Percentiles rank a stretch among this genome's conserved stretches.
Evolutionary conservation across 2,329 filamentous ascomycete species (phyloP).

Genomic region (Ascochyta fabae): DNA sequence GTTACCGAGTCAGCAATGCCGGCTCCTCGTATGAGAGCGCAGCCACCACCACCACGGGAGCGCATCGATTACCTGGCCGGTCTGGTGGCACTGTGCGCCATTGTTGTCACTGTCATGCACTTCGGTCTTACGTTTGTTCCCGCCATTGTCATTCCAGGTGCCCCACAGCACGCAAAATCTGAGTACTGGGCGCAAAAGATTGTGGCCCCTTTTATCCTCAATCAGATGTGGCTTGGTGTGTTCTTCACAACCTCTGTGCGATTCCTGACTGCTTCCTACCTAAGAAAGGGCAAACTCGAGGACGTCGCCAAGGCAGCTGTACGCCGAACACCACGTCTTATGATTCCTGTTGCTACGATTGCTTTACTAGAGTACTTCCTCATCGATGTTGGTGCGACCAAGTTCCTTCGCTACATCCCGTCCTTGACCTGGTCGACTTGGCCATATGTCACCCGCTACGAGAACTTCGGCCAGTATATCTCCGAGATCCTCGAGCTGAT

Average conservation of each 20-base stretch:
- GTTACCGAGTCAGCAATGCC: conserved; percentile 40
- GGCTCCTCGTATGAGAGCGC: conserved; percentile 36
- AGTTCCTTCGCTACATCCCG: conserved; percentile 54
- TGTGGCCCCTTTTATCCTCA: conserved; percentile 53
- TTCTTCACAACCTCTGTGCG: conserved; percentile 58
- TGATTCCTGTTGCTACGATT: conserved; percentile 55
- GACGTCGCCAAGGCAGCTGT: conserved; percentile 55
- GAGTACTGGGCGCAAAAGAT: conserved; percentile 53
- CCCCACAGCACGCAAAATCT: conserved; percentile 47
- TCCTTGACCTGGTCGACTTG: conserved; percentile 57
- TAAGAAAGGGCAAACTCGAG: conserved; percentile 52
- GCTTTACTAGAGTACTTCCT: conserved; percentile 57
- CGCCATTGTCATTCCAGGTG: conserved; percentile 47
- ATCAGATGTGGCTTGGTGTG: conserved; percentile 57
- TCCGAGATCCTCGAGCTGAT: conserved; percentile 54
- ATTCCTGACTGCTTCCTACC: conserved; percentile 53
- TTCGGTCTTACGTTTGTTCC: conserved; percentile 54
- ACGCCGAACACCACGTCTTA: conserved; percentile 53
- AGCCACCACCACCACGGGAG: conserved; percentile 32
- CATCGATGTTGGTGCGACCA: conserved; percentile 53
- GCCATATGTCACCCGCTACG: conserved; percentile 53
- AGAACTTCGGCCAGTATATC: conserved; percentile 53
- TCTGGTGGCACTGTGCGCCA: conserved; percentile 52
- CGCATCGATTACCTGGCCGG: conserved; percentile 57
- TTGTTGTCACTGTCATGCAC: conserved; percentile 55